A percentile compares a stretch with the other conserved stretches of the same genome.
These are phyloP conservation scores for Stentor coeruleus DNA, from an alignment of 73 alveolate genomes.

Conservation along the genomic window DNA sequence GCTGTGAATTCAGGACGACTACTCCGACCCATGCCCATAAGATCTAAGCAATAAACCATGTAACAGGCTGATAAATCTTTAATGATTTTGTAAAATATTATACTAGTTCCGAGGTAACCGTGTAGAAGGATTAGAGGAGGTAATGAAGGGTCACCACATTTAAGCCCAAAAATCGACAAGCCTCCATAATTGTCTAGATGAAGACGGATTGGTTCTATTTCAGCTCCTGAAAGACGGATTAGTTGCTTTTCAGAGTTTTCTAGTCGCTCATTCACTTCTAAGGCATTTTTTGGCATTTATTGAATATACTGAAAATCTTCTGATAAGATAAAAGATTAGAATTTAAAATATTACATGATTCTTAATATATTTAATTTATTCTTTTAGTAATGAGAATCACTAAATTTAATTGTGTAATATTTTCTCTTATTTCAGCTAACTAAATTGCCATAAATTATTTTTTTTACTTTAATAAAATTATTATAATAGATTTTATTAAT, in stretches of 20 bases:
- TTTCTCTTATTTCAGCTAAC: no score
- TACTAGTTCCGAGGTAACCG: slow-evolving; percentile 37
- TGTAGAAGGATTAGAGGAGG: slow-evolving; percentile 32
- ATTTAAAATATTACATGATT: no score
- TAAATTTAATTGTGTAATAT: no score
- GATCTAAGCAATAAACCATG: slow-evolving; percentile 53
- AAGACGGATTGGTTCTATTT: background rate
- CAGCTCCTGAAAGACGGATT: background rate
- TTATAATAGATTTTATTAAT: no score
- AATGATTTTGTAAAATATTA: slow-evolving; percentile 30
- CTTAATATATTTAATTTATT: no score
- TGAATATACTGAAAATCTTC: no score
- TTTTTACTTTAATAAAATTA: no score
- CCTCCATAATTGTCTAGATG: background rate
- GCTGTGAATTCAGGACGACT: slow-evolving; percentile 47
- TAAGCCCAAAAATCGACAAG: background rate
- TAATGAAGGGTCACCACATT: background rate
- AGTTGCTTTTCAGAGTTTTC: background rate
- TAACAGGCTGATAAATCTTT: slow-evolving; percentile 33
- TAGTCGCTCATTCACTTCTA: no score
- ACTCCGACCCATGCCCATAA: slow-evolving; percentile 70
- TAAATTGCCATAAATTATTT: no score
- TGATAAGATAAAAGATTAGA: no score
- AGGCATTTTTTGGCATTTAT: no score
- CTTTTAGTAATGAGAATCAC: no score